These are phyloP conservation scores for Ambrosia artemisiifolia DNA, from an alignment of 129 eudicot genomes.

Conservation along the genomic window DNA sequence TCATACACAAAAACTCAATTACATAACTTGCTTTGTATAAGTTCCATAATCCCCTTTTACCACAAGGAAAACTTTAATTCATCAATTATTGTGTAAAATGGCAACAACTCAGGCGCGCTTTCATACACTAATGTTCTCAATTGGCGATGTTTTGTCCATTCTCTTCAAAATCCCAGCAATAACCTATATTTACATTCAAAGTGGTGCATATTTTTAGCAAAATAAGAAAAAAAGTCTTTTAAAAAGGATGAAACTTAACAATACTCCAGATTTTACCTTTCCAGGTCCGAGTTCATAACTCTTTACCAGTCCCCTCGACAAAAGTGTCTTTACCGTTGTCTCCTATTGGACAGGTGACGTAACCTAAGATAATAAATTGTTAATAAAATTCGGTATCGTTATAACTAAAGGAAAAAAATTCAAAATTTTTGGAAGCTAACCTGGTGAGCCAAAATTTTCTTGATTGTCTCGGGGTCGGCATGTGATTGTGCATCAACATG, in stretches of 20 bases:
- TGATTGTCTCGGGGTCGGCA: slow-evolving; percentile 80
- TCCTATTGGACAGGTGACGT: slow-evolving; percentile 99
- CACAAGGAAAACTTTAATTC: background rate
- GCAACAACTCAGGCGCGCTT: background rate
- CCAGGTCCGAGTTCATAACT: slow-evolving; percentile 98
- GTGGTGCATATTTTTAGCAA: background rate
- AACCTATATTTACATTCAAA: slow-evolving; percentile 50
- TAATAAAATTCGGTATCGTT: background rate
- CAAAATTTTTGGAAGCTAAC: slow-evolving; percentile 22
- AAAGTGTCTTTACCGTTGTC: slow-evolving; percentile 72
- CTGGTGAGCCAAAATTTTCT: slow-evolving; percentile 91
- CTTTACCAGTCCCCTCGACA: slow-evolving; percentile 63
- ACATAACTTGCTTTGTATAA: slow-evolving; percentile 14
- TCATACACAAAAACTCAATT: slow-evolving; percentile 23
- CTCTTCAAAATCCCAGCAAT: slow-evolving; percentile 92
- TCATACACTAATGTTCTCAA: slow-evolving; percentile 75
- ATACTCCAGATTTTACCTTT: slow-evolving; percentile 47
- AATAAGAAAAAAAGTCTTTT: too few relatives aligned
- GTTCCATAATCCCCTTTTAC: slow-evolving; percentile 14
- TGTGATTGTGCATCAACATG: slow-evolving; percentile 95
- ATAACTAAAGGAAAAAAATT: background rate
- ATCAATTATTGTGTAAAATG: background rate
- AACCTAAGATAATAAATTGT: slow-evolving; percentile 48
- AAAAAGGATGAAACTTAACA: background rate
- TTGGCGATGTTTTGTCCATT: slow-evolving; percentile 70